Evolutionary conservation across 1,284 basidiomycete species (phyloP), one percentile per base, ranked within the genome.

Genomic region (Moesziomyces globuligerus): DNA sequence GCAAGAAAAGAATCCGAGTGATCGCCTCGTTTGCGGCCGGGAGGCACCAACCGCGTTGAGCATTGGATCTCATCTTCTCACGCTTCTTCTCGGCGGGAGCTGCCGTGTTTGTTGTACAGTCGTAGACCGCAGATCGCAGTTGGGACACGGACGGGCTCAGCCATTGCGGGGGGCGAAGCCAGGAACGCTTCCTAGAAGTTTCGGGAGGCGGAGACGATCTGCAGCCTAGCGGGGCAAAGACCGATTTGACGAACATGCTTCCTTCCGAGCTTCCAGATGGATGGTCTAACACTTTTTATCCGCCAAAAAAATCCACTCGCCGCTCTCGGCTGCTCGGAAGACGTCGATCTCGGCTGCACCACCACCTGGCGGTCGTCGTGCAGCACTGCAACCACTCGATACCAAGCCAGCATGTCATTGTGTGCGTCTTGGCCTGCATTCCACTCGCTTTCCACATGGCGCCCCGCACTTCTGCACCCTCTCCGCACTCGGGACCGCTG

Each of bases 291-390:
- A 66, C 0, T 0, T 3, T 28, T n/a, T 10, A 1, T 28, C 49
- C 7, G 61, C 61, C 55, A 54, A 54, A 65, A n/a, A 37, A 58
- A 41, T 36, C 13, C 6, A 9, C 45, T 42, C 4, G 32, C 18
- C 26, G 21, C 20, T 34, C 18, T 17, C 61, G 61, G 61, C 42
- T 57, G 61, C 61, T 65, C 55, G 61, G 61, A 66, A 59, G 39
- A 7, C 40, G 44, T 44, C 32, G 1, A 15, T 8, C 26, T 26
- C 40, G 42, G 29, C 48, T 49, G 49, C 48, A 53, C 9, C 51
- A 64, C 40, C 48, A 53, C 39, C 42, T 23, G 7, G 7, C 20
- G 32, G 17, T 34, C 32, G 32, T 34, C 32, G 32, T 34, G 32
- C 32, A 34, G 32, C 32, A 34, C 32, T 17, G 32, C 32, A 34